Evolutionary conservation across 176 grass and related monocot species (phyloP).

Genomic region (Lolium multiflorum): DNA sequence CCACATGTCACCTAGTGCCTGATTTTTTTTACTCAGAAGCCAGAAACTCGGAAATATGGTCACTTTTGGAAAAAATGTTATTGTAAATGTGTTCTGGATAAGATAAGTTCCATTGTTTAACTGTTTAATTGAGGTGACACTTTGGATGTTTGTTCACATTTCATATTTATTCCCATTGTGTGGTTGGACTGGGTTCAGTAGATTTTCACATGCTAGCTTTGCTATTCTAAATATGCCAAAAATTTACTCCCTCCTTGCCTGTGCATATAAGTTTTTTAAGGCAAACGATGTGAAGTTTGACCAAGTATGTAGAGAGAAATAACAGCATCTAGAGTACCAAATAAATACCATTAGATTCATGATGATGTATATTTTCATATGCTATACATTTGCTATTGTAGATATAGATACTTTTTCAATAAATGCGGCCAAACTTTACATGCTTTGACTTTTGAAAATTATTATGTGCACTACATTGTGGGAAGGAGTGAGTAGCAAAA

Average conservation of each 20-base stretch:
- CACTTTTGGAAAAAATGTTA: neutral
- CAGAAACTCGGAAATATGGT: neutral
- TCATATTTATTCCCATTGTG: constrained; percentile 1
- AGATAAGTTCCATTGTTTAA: neutral
- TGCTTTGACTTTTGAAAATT: too few relatives aligned
- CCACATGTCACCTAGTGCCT: constrained; percentile 2
- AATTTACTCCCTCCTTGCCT: neutral
- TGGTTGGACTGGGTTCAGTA: neutral
- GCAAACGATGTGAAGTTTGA: too few relatives aligned
- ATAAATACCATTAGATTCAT: too few relatives aligned
- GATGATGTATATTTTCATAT: too few relatives aligned
- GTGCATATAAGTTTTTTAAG: too few relatives aligned
- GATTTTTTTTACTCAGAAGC: neutral
- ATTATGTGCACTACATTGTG: too few relatives aligned
- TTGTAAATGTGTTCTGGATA: neutral
- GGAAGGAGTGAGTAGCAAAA: too few relatives aligned
- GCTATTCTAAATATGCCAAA: neutral
- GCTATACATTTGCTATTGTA: too few relatives aligned
- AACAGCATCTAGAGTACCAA: too few relatives aligned
- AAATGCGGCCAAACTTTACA: too few relatives aligned
- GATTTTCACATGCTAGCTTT: neutral
- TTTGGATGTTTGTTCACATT: constrained; percentile 7
- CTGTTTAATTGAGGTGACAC: neutral
- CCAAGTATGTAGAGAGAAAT: too few relatives aligned
- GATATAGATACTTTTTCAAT: too few relatives aligned